Conservation (phyloP, 148 eudicot species). For the Silene conica region DNA sequence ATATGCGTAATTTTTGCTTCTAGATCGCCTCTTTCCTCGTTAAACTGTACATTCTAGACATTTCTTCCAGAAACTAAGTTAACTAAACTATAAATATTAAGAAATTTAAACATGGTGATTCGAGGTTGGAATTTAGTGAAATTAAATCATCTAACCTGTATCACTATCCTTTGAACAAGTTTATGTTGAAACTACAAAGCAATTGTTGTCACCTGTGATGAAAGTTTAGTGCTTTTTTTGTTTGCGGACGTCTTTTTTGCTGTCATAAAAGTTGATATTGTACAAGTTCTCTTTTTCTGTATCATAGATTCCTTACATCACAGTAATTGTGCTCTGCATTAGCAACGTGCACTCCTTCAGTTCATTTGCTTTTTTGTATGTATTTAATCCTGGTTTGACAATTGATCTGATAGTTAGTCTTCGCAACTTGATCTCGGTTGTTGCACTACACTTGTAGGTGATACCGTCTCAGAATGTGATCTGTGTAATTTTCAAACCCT, state of each 20-base stretch:
- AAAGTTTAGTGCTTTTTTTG: not conserved
- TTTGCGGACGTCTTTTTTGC: not conserved
- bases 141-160: not conserved
- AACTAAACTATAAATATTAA: not conserved
- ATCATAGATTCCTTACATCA: not conserved
- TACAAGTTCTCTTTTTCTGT: not conserved
- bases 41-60: not conserved
- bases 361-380: not conserved
- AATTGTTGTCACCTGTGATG: not conserved
- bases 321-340: not conserved
- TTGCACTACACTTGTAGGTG: not conserved
- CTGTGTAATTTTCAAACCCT: not conserved
- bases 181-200: not conserved
- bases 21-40: not conserved
- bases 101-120: not conserved
- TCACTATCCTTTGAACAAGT: not conserved
- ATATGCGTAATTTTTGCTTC: not conserved
- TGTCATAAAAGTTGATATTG: not conserved
- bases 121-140: not conserved
- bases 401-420: no score
- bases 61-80: conserved; percentile 4
- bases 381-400: not conserved
- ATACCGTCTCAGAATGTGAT: not conserved
- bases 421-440: not conserved
- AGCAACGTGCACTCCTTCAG: not conserved